A percentile compares a stretch with the other conserved stretches of the same genome.
These are phyloP conservation scores for Telopea speciosissima DNA, from an alignment of 177 flowering plant species.

Conservation along the genomic window DNA sequence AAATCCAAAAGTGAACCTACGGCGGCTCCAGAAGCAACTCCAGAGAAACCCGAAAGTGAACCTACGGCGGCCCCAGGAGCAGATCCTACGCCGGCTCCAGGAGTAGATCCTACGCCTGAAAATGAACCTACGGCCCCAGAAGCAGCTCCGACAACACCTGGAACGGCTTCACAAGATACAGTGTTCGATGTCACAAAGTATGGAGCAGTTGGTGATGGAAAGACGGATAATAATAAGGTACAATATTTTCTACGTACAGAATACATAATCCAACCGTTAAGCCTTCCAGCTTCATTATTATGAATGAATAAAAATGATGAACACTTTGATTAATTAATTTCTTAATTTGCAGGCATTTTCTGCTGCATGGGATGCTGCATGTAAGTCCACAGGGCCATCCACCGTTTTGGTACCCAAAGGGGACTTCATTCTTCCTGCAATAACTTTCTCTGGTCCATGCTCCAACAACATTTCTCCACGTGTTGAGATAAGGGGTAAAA, in stretches of 20 bases:
- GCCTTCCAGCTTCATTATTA: no score
- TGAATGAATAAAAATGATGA: no score
- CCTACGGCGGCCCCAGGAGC: neutral
- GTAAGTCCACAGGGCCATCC: constrained; percentile 9
- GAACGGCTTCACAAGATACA: neutral
- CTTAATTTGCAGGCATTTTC: constrained; percentile 25
- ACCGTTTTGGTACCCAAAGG: constrained; percentile 20
- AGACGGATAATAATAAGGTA: constrained; percentile 15
- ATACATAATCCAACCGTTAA: no score
- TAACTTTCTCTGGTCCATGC: constrained; percentile 22
- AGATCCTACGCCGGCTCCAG: neutral
- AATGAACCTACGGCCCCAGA: neutral
- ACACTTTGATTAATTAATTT: no score
- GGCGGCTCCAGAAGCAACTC: no score
- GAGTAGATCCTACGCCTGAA: no score
- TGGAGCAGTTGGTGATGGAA: constrained; percentile 26
- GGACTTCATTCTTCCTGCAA: constrained; percentile 12
- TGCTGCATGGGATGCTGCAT: constrained; percentile 25
- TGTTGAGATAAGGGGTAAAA: constrained; percentile 17
- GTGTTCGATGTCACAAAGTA: constrained; percentile 24
- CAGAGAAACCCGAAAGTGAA: neutral
- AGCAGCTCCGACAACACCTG: neutral
- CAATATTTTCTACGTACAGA: no score
- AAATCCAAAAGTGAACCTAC: no score
- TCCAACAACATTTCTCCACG: constrained; percentile 12